A percentile compares a stretch with the other conserved stretches of the same genome.
phyloP scores from a whole-genome alignment of 2,329 filamentous ascomycete genomes.

The Calonectria hawksworthii region DNA sequence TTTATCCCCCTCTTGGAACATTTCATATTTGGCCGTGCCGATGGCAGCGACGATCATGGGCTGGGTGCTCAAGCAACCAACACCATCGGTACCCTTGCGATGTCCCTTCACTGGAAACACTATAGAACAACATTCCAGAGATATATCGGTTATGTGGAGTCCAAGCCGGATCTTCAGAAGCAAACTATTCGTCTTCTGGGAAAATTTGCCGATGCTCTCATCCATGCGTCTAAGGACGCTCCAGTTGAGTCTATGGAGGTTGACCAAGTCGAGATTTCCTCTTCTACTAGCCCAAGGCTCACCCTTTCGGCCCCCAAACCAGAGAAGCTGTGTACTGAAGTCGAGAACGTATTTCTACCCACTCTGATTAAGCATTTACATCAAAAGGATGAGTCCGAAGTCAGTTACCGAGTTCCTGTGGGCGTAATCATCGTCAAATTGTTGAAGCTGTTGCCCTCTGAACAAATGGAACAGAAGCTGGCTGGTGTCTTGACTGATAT shows the following conservation, averaged over 20 bases:
- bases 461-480: conserved; percentile 80
- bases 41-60: conserved; percentile 83
- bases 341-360: conserved; percentile 82
- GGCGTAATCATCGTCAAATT: conserved; percentile 92
- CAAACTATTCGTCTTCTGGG: conserved; percentile 86
- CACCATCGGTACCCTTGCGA: conserved; percentile 81
- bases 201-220: conserved; percentile 83
- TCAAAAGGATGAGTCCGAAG: conserved; percentile 93
- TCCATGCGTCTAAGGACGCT: conserved; percentile 63
- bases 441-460: conserved; percentile 81
- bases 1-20: conserved; percentile 94
- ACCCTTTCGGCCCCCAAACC: conserved; percentile 75
- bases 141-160: conserved; percentile 85
- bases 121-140: conserved; percentile 87
- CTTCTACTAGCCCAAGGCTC: conserved; percentile 60
- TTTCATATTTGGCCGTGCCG: conserved; percentile 87
- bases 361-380: conserved; percentile 88
- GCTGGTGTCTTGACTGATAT: conserved; percentile 91
- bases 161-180: conserved; percentile 87
- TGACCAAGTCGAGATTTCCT: conserved; percentile 48
- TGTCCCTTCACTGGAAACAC: conserved; percentile 89
- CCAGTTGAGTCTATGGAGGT: conserved; percentile 60
- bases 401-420: conserved; percentile 92
- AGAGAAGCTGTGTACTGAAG: conserved; percentile 78
- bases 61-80: conserved; percentile 88